phyloP scores from a whole-genome alignment of 1,284 basidiomycete species.

The Ceratobasidium sp. region DNA sequence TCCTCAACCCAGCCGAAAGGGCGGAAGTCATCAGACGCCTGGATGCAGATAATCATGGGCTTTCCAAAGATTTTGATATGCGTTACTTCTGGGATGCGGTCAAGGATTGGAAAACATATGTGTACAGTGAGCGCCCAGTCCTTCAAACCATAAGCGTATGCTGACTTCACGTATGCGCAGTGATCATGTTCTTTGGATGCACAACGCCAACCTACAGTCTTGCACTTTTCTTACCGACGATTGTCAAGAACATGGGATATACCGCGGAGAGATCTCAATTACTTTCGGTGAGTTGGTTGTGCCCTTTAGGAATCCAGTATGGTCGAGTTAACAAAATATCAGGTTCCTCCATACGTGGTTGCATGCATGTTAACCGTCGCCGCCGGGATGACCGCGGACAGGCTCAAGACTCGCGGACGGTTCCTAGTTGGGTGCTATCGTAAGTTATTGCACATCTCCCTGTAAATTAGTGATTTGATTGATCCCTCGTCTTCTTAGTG shows the following conservation, averaged over 20 bases:
- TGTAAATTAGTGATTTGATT: no score
- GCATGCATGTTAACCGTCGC: constrained; percentile 48
- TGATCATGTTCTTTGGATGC: constrained; percentile 48
- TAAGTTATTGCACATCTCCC: not conserved
- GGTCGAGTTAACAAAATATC: not conserved
- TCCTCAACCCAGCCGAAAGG: constrained; percentile 59
- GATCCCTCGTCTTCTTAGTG: constrained; percentile 39
- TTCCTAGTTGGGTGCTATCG: constrained; percentile 31
- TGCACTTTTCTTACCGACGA: constrained; percentile 62
- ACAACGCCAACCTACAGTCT: constrained; percentile 50
- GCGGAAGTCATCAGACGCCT: constrained; percentile 58
- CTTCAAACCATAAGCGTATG: not conserved
- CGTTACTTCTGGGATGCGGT: constrained; percentile 59
- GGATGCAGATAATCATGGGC: constrained; percentile 58
- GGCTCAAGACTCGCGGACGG: constrained; percentile 23
- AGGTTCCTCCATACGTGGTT: constrained; percentile 31
- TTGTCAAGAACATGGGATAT: constrained; percentile 56
- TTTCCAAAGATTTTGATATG: constrained; percentile 60
- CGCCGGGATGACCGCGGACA: constrained; percentile 44
- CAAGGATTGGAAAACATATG: constrained; percentile 62
- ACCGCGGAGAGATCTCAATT: constrained; percentile 49
- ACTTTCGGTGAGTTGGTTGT: not conserved
- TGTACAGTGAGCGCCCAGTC: constrained; percentile 59
- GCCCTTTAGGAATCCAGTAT: not conserved
- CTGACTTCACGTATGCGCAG: not conserved